phyloP scores from a whole-genome alignment of 2,329 filamentous ascomycete genomes.

The Grosmannia huntii region DNA sequence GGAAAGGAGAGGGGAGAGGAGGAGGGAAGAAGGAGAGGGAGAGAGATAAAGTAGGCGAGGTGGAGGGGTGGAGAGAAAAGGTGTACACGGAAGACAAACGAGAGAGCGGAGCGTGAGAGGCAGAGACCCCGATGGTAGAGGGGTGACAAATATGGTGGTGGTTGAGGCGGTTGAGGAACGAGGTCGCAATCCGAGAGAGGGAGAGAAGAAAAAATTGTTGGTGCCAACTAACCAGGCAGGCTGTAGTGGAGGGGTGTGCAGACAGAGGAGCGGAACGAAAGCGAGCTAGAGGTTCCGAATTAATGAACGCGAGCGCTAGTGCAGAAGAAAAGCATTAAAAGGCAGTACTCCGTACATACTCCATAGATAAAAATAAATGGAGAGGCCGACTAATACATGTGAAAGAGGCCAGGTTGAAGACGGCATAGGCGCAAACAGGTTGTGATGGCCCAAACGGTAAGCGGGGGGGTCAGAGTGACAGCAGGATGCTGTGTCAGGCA shows the following conservation, averaged over 20 bases:
- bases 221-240: constrained; percentile 3
- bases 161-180: constrained; percentile 3
- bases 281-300: background rate
- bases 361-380: background rate
- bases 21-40: constrained; percentile 14
- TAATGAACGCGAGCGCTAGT: background rate
- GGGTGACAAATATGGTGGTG: constrained; percentile 1
- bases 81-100: background rate
- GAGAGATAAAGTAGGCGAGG: background rate
- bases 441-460: background rate
- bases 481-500: too few species aligned
- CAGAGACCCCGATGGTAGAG: constrained; percentile 1
- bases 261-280: background rate
- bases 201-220: constrained; percentile 8
- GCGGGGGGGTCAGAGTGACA: background rate
- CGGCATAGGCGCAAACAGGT: too few species aligned
- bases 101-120: constrained; percentile 1
- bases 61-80: background rate
- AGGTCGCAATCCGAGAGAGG: constrained; percentile 9
- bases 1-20: constrained; percentile 16
- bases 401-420: background rate
- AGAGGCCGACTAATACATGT: background rate
- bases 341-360: too few species aligned
- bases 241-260: constrained; percentile 1
- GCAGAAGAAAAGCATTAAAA: background rate